Base-by-base conservation (phyloP, 108 stramenopile species). In the Cyclotella atomus region DNA sequence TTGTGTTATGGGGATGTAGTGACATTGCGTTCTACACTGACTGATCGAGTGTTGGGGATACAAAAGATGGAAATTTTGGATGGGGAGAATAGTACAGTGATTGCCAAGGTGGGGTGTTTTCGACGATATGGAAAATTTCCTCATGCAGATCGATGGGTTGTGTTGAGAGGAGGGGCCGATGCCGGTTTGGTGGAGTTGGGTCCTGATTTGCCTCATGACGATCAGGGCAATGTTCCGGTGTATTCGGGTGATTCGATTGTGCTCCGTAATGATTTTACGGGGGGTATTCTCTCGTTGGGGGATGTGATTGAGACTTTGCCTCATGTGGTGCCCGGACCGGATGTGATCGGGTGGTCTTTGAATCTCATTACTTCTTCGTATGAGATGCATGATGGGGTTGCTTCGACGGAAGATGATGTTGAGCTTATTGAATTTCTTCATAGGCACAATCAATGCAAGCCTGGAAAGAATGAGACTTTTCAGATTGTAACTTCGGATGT, bases 161-260 rank as follows among this genome's bases (percentile, higher is more conserved):
- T 80, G 0, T 33, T 80, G 1, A 64, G 71, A n/a, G 71, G 79
- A 5, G 79, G 79, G 14, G 38, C 79, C 29, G 56, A 68, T 64
- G n/a, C n/a, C n/a, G 44, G 54, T 23, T 35, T 73, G 46, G 66
- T 80, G 29, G 64, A 64, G 35, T 55, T 80, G 41, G 79, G 79
- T 34, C n/a, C 33, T 19, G 67, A 68, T 44, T 21, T 43, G 17
- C 23, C 34, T n/a, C 41, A 25, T 45, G 23, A 33, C 16, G 50
- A 36, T 33, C 28, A 36, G 74, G 27, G 54, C n/a, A n/a, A n/a
- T 0, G 46, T 76, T 32, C 86, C 88, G 1, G 77, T 92, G 2
- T 70, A 75, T 53, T 86, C 85, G 4, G 88, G 91, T 10, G 87
- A 84, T 73, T 79, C 87, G 17, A 84, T 92, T 41, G 59, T 85